Evolutionary conservation across 2,329 filamentous ascomycete genomes (phyloP), one percentile per base, ranked within the genome.

Genomic region (Botrytis medusae): DNA sequence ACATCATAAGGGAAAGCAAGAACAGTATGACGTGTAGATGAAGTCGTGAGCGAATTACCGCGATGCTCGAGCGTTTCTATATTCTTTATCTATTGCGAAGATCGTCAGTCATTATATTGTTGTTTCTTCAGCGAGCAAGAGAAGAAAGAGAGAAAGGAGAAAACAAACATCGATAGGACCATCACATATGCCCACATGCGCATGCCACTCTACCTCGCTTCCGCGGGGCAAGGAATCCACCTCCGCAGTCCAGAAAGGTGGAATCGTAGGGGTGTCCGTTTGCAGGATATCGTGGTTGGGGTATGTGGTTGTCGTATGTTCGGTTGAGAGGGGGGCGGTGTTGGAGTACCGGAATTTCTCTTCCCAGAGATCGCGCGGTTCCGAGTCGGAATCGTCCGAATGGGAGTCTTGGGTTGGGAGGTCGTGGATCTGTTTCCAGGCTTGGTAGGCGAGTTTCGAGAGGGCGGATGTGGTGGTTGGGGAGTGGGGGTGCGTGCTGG

Each of bases 141-240:
- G 2, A 51, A 7, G 25, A 48, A 25, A 32, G 8, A 32, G 34
- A 63, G 10, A 60, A 16, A 22, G 37, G 25, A 46, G 60, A 54
- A 32, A 20, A 65, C 44, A 16, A 76, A 73, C 62, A 65, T 72
- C 73, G 2, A 80, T 60, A 63, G 51, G 40, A n/a, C 75, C 76
- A 67, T 70, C 64, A 16, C 71, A 74, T 61, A 92, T 81, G 0
- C 93, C 92, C 4, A 89, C 80, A 73, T 91, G 88, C 1, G 87
- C 91, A 77, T 93, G 91, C 95, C 95, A 99, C 84, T 99, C 96
- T 18, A 98, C 89, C 54, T 86, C 86, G 42, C 92, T 91, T 25
- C 84, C 85, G 32, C 93, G 88, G 1, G 96, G 96, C 20, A 99
- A 85, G 76, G 90, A 88, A 61, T 91, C 87, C 1, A 98, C 92